A percentile compares a stretch with the other conserved stretches of the same genome.
Conservation (phyloP, 768 basidiomycete genomes). For the Lepiota brunneoincarnata region DNA sequence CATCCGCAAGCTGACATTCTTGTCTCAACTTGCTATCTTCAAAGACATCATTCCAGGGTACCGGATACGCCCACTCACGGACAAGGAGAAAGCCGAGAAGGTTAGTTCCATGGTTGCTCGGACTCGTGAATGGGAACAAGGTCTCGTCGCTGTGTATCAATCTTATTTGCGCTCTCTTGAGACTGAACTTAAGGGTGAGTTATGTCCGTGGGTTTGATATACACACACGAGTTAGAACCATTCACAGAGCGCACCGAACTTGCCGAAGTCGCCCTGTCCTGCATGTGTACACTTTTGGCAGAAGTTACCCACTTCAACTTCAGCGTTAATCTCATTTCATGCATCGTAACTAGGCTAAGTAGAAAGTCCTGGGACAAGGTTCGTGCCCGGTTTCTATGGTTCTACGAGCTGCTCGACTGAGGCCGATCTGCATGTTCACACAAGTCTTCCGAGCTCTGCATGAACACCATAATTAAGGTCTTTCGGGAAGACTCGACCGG, state of each 20-base stretch:
- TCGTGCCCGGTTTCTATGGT: constrained; percentile 23
- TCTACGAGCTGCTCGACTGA: neutral
- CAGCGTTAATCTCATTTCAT: constrained; percentile 86
- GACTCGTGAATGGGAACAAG: constrained; percentile 94
- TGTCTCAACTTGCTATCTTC: constrained; percentile 92
- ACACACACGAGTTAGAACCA: neutral
- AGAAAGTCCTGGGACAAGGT: constrained; percentile 89
- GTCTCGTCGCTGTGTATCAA: constrained; percentile 86
- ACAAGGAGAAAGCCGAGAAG: constrained; percentile 88
- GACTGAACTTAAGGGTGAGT: constrained; percentile 78
- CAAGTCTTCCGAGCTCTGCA: constrained; percentile 84
- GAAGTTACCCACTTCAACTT: constrained; percentile 97
- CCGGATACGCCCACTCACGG: constrained; percentile 88
- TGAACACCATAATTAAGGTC: constrained; percentile 75
- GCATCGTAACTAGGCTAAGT: constrained; percentile 79
- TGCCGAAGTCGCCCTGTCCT: constrained; percentile 68
- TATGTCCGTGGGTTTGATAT: constrained; percentile 2
- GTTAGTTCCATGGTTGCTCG: constrained; percentile 90
- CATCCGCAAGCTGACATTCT: constrained; percentile 83
- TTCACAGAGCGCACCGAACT: constrained; percentile 61
- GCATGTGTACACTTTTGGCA: constrained; percentile 82
- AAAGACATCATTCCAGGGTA: constrained; percentile 97
- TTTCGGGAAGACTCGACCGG: constrained; percentile 85
- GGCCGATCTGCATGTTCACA: constrained; percentile 14
- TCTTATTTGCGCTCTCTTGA: constrained; percentile 84